Evolutionary conservation across 805 yeast genomes (phyloP), one percentile per base, ranked within the genome.

Genomic region (Brettanomyces custersianus): DNA sequence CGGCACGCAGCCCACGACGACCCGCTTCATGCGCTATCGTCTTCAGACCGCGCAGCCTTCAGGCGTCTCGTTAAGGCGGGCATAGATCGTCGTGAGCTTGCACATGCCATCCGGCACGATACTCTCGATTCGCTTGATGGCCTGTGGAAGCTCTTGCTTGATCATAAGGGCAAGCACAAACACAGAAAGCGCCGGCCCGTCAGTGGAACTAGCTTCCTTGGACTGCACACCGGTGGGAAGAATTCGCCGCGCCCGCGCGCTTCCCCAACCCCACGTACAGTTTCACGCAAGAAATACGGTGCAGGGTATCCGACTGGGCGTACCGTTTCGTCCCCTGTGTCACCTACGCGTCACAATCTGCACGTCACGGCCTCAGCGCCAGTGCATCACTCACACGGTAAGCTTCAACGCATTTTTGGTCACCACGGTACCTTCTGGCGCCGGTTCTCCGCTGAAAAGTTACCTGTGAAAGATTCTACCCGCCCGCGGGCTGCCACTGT

Each of bases 81-180:
- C n/a, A 61, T 85, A 25, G 83, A 82, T 50, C 65, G 70, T 3
- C 80, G 75, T 11, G 56, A 66, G 2, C 59, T 87, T 22, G 74
- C 73, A 44, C 62, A 69, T 7, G 71, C 81, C 20, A 76, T 86
- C 4, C 48, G 59, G 20, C 65, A 69, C 38, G 68, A 70, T 32
- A 74, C 78, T 38, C 73, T 84, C 57, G 92, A 83, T 55, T 64
- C 85, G 0, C 59, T 82, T 12, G 74, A 82, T 11, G 95, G 90
- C 0, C 66, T 79, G 39, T 86, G 88, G 80, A 77, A 77, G 31
- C 60, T 85, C 15, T 56, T 77, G 13, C 56, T 80, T 20, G 85
- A 81, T 17, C 60, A 62, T 33, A 77, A 73, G 44, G 63, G 55
- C 52, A 45, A 49, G 51, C 17, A 32, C 16, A 41, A 65, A 63